phyloP scores from a whole-genome alignment of 1,284 basidiomycete genomes.

The Ganoderma lingzhi region DNA sequence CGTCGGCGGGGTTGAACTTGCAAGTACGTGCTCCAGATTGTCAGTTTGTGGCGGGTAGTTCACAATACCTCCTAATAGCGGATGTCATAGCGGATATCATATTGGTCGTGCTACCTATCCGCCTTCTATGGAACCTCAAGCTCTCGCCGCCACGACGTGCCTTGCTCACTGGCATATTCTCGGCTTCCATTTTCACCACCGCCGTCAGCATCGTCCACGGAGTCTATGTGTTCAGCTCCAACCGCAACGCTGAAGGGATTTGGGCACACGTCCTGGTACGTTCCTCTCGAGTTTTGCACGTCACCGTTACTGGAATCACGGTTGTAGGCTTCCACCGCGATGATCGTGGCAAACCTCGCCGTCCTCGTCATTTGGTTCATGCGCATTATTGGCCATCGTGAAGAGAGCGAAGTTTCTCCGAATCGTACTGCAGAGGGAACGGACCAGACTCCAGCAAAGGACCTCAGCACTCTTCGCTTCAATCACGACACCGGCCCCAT shows the following conservation, averaged over 20 bases:
- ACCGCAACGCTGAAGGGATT: slow-evolving; percentile 34
- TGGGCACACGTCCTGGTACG: slow-evolving; percentile 36
- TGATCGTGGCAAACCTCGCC: slow-evolving; percentile 38
- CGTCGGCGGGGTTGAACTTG: slow-evolving; percentile 38
- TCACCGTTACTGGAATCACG: neutral
- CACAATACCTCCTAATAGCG: slow-evolving; percentile 22
- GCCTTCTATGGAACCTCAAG: slow-evolving; percentile 37
- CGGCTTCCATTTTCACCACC: slow-evolving; percentile 38
- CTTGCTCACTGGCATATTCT: slow-evolving; percentile 39
- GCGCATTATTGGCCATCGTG: slow-evolving; percentile 26
- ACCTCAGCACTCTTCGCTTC: slow-evolving; percentile 33
- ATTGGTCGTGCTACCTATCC: slow-evolving; percentile 37
- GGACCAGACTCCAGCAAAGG: slow-evolving; percentile 12
- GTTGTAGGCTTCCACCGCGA: slow-evolving; percentile 32
- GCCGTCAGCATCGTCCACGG: slow-evolving; percentile 37
- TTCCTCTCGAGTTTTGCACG: neutral
- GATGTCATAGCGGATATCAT: slow-evolving; percentile 40
- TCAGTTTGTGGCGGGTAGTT: neutral
- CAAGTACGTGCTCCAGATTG: slow-evolving; percentile 32
- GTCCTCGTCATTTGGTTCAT: slow-evolving; percentile 37
- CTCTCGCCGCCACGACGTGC: slow-evolving; percentile 29
- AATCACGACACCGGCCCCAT: slow-evolving; percentile 20
- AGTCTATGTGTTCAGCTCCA: slow-evolving; percentile 33
- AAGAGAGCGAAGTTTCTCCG: slow-evolving; percentile 24
- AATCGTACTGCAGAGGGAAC: slow-evolving; percentile 14